These are phyloP conservation scores for Cystoisospora suis DNA, from an alignment of 169 alveolate genomes.

Conservation along the genomic window DNA sequence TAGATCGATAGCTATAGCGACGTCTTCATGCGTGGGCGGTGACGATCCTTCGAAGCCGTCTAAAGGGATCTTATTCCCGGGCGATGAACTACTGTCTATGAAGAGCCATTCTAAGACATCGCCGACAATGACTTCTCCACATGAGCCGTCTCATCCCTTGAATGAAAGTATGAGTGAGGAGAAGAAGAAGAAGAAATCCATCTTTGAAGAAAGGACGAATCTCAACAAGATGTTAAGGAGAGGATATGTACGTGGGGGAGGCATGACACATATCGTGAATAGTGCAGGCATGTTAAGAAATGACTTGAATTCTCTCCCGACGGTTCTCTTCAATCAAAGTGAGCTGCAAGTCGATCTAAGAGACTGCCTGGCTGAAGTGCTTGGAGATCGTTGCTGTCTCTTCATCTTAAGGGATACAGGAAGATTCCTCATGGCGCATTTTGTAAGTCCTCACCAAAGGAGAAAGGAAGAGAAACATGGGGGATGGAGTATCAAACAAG, in stretches of 20 bases:
- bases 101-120: background rate
- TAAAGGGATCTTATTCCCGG: conserved; percentile 6
- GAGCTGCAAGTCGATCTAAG: conserved; percentile 3
- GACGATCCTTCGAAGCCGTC: conserved; percentile 3
- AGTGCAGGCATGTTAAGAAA: conserved; percentile 37
- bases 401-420: conserved; percentile 14
- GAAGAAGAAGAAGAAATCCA: background rate
- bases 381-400: conserved; percentile 21
- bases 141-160: too few species aligned
- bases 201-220: background rate
- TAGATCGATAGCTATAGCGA: background rate
- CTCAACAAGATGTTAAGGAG: background rate
- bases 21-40: conserved; percentile 2
- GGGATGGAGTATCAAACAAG: background rate
- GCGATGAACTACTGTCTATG: background rate
- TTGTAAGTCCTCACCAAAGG: background rate
- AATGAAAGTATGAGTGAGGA: background rate
- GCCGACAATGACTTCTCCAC: too few species aligned
- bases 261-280: conserved; percentile 43
- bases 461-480: background rate
- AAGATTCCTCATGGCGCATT: conserved; percentile 49
- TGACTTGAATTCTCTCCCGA: conserved; percentile 37
- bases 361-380: background rate
- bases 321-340: conserved; percentile 45
- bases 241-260: background rate